Base-by-base conservation (phyloP, 2,329 filamentous ascomycete species). In the Sporothrix humicola region DNA sequence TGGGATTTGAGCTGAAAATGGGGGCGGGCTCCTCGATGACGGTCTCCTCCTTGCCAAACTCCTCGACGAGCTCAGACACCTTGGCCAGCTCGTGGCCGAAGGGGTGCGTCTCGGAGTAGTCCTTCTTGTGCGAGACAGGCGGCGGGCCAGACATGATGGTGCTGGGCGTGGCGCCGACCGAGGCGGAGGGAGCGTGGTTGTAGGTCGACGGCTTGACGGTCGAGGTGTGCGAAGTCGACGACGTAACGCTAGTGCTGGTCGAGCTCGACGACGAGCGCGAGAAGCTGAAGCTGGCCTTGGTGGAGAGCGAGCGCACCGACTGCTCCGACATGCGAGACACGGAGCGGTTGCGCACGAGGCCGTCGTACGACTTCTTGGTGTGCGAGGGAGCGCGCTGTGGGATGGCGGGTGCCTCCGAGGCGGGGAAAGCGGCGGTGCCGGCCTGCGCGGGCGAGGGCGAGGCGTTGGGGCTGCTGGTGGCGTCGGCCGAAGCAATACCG, bases 11-110 rank as follows among this genome's bases (percentile, higher is more conserved):
- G 61, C 44, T 42, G 31, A 37, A 37, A 23, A 17, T 26, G 50
- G 71, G 26, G 2, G 58, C 20, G 4, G 20, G n/a, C 65, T 69
- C 50, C 17, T 72, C 50, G 2, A 52, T 80, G 20, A 66, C 1
- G 1, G 77, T 83, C 48, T 89, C 86, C 52, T 89, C 86, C 76
- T 87, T 87, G 44, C 90, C 90, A 77, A 94, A 95, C 82, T 98
- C 95, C 83, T 98, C 96, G 0, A 92, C 95, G 17, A 98, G 88
- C 82, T 98, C 96, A 71, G 94, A 94, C 31, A 98, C 93, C 82
- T 98, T 92, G 73, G 93, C 94, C 71, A 98, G 85, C 82, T 99
- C 96, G 69, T 92, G 91, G 71, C 93, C 93, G 79, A 98, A 98
- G 0, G 95, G 95, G 81, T 96, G 89, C 63, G 82, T 78, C 42